Evolutionary conservation across 2,329 filamentous ascomycete species (phyloP).

Genomic region (Amphichorda felina): DNA sequence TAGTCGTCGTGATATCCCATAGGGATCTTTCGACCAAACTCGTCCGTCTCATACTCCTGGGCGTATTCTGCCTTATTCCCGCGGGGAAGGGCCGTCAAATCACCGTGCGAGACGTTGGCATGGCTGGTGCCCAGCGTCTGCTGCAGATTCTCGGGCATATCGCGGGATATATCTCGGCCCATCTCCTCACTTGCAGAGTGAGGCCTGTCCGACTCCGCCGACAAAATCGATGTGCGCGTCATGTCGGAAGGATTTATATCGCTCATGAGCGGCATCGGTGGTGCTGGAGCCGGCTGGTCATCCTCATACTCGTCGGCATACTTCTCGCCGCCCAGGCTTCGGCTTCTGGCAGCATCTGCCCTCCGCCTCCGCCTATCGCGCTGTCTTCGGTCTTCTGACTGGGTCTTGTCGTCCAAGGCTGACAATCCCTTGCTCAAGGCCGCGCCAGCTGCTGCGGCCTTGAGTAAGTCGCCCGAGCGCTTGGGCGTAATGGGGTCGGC

Average conservation of each 20-base stretch:
- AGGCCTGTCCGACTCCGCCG: constrained; percentile 65
- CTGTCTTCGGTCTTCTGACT: constrained; percentile 37
- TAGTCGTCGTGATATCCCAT: constrained; percentile 19
- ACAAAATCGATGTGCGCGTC: constrained; percentile 77
- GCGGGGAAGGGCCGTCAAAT: constrained; percentile 41
- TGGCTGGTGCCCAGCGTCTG: constrained; percentile 58
- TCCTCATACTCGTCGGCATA: constrained; percentile 40
- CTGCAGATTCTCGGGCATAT: constrained; percentile 39
- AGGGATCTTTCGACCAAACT: constrained; percentile 28
- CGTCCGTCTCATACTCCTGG: constrained; percentile 36
- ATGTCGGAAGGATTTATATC: constrained; percentile 78
- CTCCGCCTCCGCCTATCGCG: constrained; percentile 38
- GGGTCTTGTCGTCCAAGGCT: constrained; percentile 25
- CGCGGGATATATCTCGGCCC: constrained; percentile 51
- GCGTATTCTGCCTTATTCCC: constrained; percentile 25
- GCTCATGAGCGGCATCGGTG: constrained; percentile 82
- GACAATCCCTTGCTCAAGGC: constrained; percentile 21
- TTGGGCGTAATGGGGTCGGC: constrained; percentile 31
- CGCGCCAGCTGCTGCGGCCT: constrained; percentile 31
- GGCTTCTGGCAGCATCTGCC: constrained; percentile 33
- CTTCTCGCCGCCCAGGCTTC: constrained; percentile 30
- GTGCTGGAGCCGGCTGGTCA: constrained; percentile 40
- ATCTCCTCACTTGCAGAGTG: constrained; percentile 53
- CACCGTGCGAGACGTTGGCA: constrained; percentile 47
- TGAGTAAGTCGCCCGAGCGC: constrained; percentile 27